Percentiles rank a stretch among this genome's conserved stretches.
Conservation (phyloP, 2,329 filamentous ascomycete genomes). For the Sarocladiaceae sp. region DNA sequence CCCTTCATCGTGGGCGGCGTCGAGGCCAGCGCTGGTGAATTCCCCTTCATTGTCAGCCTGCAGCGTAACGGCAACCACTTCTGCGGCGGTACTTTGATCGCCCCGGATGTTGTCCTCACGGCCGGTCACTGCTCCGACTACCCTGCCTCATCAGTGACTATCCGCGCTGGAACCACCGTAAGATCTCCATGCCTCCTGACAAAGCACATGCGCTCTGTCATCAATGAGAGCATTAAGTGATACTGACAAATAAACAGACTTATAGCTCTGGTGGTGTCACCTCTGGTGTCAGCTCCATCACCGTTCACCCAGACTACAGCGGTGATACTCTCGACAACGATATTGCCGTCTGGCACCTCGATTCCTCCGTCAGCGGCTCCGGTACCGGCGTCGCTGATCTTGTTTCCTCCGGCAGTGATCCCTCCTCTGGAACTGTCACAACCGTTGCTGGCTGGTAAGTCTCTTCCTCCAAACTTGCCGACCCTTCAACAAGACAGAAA, state of each 20-base stretch:
- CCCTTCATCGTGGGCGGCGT: conserved; percentile 20
- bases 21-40: conserved; percentile 19
- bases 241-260: not conserved
- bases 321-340: conserved; percentile 18
- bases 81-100: conserved; percentile 23
- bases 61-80: conserved; percentile 14
- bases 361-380: conserved; percentile 15
- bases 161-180: conserved; percentile 23
- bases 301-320: conserved; percentile 18
- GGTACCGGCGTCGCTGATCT: conserved; percentile 20
- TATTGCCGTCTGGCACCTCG: conserved; percentile 22
- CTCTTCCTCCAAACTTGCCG: not conserved
- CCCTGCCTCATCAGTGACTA: conserved; percentile 14
- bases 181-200: too few species aligned
- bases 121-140: conserved; percentile 24
- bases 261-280: conserved; percentile 18
- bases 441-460: conserved; percentile 24
- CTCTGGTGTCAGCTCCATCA: conserved; percentile 19
- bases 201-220: not conserved
- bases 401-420: conserved; percentile 20
- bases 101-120: conserved; percentile 25
- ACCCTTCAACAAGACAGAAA: not conserved
- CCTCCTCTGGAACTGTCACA: conserved; percentile 14
- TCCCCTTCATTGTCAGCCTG: conserved; percentile 25
- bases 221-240: not conserved